These are phyloP conservation scores for Gypsophila paniculata DNA, from an alignment of 179 eudicot genomes.

Conservation along the genomic window DNA sequence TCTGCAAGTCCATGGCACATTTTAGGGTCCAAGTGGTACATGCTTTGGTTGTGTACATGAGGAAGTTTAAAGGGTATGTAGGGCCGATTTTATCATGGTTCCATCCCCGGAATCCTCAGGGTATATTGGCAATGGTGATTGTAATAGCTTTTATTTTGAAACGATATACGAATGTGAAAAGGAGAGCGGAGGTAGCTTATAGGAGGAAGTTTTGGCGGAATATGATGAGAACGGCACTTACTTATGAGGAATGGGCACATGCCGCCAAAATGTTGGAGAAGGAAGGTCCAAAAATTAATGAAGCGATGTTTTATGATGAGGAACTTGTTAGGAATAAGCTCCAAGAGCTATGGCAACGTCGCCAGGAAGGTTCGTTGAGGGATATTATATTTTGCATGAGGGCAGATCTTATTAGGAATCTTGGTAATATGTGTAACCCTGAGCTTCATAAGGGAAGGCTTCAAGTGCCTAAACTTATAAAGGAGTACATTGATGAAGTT, in stretches of 20 bases:
- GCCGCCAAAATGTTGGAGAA: conserved; percentile 90
- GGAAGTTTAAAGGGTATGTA: conserved; percentile 30
- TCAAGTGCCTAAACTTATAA: conserved; percentile 83
- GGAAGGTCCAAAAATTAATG: conserved; percentile 67
- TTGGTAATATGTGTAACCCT: conserved; percentile 94
- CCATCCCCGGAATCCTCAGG: conserved; percentile 88
- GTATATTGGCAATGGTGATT: conserved; percentile 69
- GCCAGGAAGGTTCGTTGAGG: conserved; percentile 71
- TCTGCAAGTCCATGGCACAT: conserved; percentile 71
- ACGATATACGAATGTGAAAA: conserved; percentile 74
- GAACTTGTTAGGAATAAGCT: conserved; percentile 85
- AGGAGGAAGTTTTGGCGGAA: conserved; percentile 92
- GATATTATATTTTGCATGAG: conserved; percentile 89
- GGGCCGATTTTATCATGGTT: conserved; percentile 71
- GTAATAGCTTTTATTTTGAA: conserved; percentile 62
- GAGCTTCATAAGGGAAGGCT: conserved; percentile 93
- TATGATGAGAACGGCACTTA: conserved; percentile 76
- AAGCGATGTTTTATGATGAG: conserved; percentile 65
- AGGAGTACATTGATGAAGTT: conserved; percentile 91
- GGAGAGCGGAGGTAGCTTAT: conserved; percentile 73
- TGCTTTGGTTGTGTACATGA: conserved; percentile 33
- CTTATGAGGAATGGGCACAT: conserved; percentile 94
- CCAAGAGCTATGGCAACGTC: conserved; percentile 76
- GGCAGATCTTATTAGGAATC: conserved; percentile 83
- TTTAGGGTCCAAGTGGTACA: conserved; percentile 47